These are phyloP conservation scores for carrot (Daucus carota) DNA, from an alignment of 129 eudicot species.

Conservation along the genomic window DH1_v3.0 NC_030382.2:31059501-31060000, in stretches of 20 bases:
- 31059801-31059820: too few relatives aligned
- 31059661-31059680: conserved; percentile 50
- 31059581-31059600: conserved; percentile 57
- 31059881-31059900: too few relatives aligned
- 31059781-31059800: not conserved
- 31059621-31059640: conserved; percentile 22
- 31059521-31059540: conserved; percentile 17
- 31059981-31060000: too few relatives aligned
- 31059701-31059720: conserved; percentile 55
- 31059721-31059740: conserved; percentile 23
- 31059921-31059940: too few relatives aligned
- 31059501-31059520: conserved; percentile 40
- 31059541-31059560: conserved; percentile 29
- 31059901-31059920: too few relatives aligned
- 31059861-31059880: too few relatives aligned
- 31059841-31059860: too few relatives aligned
- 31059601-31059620: conserved; percentile 36
- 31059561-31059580: conserved; percentile 65
- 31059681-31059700: conserved; percentile 68
- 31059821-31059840: too few relatives aligned
- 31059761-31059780: not conserved
- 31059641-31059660: conserved; percentile 49
- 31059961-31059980: too few relatives aligned
- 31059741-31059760: conserved; percentile 2
- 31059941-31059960: too few relatives aligned